Conservation (phyloP, 2,329 filamentous ascomycete species). For the Hypoxylon sp. region DNA sequence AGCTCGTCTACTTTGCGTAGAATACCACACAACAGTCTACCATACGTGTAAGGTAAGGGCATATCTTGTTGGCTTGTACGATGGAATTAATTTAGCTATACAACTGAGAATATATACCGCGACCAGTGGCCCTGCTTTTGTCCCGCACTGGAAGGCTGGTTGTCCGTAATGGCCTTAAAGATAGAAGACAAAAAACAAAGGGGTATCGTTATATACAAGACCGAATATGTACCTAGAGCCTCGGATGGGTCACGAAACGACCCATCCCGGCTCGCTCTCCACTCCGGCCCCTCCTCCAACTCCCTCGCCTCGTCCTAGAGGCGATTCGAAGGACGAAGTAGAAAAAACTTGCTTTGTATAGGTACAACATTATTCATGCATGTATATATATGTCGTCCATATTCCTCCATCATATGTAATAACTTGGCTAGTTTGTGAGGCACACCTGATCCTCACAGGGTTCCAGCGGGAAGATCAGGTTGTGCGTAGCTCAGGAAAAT, state of each 20-base stretch:
- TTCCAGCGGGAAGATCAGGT: constrained; percentile 18
- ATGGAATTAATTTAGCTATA: constrained; percentile 52
- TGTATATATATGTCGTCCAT: constrained; percentile 44
- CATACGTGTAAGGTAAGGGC: not conserved
- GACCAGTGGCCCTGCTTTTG: constrained; percentile 38
- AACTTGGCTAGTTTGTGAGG: constrained; percentile 38
- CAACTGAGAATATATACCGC: constrained; percentile 52
- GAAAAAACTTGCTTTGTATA: constrained; percentile 44
- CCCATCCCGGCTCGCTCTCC: constrained; percentile 35
- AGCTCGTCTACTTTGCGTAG: not conserved
- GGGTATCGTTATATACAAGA: constrained; percentile 47
- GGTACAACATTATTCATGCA: constrained; percentile 49
- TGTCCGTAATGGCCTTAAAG: constrained; percentile 30
- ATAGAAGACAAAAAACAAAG: constrained; percentile 40
- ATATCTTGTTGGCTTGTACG: constrained; percentile 13
- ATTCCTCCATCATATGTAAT: constrained; percentile 43
- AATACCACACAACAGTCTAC: not conserved
- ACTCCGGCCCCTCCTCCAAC: constrained; percentile 39
- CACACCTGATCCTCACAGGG: constrained; percentile 27
- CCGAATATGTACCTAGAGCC: constrained; percentile 44
- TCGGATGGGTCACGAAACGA: constrained; percentile 30
- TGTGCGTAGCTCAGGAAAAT: constrained; percentile 48
- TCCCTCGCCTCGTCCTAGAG: constrained; percentile 42
- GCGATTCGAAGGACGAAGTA: constrained; percentile 44
- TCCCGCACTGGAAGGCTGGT: constrained; percentile 30